Conservation (phyloP, 495 filamentous ascomycete species). For the Lindgomyces ingoldianus region DNA sequence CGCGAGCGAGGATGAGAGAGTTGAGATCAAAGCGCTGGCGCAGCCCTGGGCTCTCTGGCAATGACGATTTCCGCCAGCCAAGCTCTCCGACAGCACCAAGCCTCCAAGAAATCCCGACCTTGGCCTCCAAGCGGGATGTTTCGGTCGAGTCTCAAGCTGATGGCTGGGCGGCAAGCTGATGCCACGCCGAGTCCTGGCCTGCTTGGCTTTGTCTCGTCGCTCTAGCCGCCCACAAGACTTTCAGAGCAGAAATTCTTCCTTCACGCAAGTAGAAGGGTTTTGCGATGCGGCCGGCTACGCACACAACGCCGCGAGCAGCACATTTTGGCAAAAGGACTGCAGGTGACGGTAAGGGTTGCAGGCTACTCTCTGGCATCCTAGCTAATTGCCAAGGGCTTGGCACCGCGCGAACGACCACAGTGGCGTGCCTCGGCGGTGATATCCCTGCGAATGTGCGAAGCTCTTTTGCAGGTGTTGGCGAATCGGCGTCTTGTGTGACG, state of each 20-base stretch:
- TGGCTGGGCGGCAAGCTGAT: conserved; percentile 6
- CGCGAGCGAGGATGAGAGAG: background rate
- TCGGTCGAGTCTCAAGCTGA: conserved; percentile 18
- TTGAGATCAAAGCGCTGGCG: background rate
- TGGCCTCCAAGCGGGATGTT: conserved; percentile 21
- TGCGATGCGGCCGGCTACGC: too few species aligned
- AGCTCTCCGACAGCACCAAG: conserved; percentile 6
- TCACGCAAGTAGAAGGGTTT: too few species aligned
- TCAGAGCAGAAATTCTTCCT: too few species aligned
- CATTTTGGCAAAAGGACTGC: conserved; percentile 10
- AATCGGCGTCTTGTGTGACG: conserved; percentile 9
- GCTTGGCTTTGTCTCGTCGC: background rate
- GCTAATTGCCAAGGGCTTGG: conserved; percentile 14
- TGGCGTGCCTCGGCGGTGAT: background rate
- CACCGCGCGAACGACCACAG: too few species aligned
- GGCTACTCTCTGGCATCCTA: too few species aligned
- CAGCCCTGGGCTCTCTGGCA: background rate
- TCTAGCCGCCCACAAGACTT: background rate
- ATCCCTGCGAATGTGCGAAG: conserved; percentile 9
- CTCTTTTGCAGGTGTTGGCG: background rate
- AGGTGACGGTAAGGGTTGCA: background rate
- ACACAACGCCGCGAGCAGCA: conserved; percentile 6
- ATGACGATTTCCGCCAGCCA: conserved; percentile 18
- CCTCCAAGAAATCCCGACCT: conserved; percentile 19
- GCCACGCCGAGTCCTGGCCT: background rate